Evolutionary conservation across 2,329 filamentous ascomycete genomes (phyloP), one percentile per base, ranked within the genome.

Genomic region (Nothopassalora personata): DNA sequence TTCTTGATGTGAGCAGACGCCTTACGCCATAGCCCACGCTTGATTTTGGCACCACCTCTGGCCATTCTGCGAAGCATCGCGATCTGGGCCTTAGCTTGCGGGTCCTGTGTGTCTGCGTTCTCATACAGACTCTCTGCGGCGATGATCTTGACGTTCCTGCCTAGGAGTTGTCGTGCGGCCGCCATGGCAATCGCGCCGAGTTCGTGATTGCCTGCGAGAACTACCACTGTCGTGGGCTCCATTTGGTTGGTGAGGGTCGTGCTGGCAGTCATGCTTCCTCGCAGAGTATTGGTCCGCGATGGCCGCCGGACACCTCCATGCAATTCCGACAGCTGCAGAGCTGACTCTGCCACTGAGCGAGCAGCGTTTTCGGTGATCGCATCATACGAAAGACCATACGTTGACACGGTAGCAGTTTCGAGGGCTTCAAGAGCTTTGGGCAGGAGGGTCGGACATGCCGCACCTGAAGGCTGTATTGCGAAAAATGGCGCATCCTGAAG

Each of bases 201-300:
- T 65, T 91, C 91, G 74, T 96, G 93, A 73, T 97, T 97, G n/a
- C 94, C 93, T 0, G 90, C 92, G n/a, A 97, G 80, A 6, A 97
- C 84, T 23, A 96, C 85, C 53, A 87, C 79, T 6, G 84, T 82
- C 0, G 83, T 81, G 5, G 57, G 56, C 30, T 62, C 60, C 30
- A 48, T 74, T 39, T 79, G 76, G 52, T 78, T 75, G 53, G 75
- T 78, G 52, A 71, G 80, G 50, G 77, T 83, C 50, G 81, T 80
- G 73, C 77, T 84, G 70, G 81, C 83, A 53, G 80, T 86, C 59
- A 80, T 77, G 73, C 65, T 80, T 74, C 49, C 95, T 77, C 10
- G 90, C 84, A 53, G 80, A 81, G 67, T 64, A 56, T 69, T 71
- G 10, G 68, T 63, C 45, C 70, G 60, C 10, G 70, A 72, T 19